Base-by-base conservation (phyloP, 208 protist species). In the Herpetomonas muscarum region DNA sequence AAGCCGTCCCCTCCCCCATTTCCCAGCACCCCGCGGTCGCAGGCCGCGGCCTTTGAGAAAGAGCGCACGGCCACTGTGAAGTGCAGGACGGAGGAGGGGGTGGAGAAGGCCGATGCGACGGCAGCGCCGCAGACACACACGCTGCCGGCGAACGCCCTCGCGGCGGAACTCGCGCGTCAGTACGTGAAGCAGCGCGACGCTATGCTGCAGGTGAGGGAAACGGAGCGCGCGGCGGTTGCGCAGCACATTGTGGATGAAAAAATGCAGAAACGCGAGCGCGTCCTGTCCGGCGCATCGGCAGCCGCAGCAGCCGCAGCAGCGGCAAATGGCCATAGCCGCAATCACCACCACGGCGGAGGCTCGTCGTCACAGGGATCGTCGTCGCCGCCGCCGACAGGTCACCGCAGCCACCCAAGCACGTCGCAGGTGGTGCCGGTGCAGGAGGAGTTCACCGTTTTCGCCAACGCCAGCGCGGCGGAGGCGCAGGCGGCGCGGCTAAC, bases 401-500 rank as follows among this genome's bases (percentile, higher is more conserved):
- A n/a, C n/a, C n/a, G n/a, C n/a, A n/a, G n/a, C n/a, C n/a, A n/a
- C n/a, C n/a, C n/a, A n/a, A n/a, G n/a, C n/a, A n/a, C n/a, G n/a
- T n/a, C n/a, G n/a, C n/a, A 39, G 7, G 34, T 39, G 34, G 10
- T 15, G 34, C 58, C 58, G 29, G 29, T 29, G 9, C 58, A 64
- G 37, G 15, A 41, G 19, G 58, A 53, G 2, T 64, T 64, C 15
- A 15, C 28, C 2, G 13, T 55, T n/a, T 49, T 39, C 19, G 39
- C 53, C 19, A 64, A 64, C 29, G 29, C 36, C 25, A 45, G 58
- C 28, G 39, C 53, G 4, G 58, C 32, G 28, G 34, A 55, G 34
- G 58, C 48, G 49, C n/a, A 22, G 12, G 46, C 2, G 2, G 31
- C 28, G 0, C 22, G 22, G 24, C 49, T 64, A 39, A 41, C 46